phyloP scores from a whole-genome alignment of 2,329 filamentous ascomycete species.

The Cladosporium sp. region DNA sequence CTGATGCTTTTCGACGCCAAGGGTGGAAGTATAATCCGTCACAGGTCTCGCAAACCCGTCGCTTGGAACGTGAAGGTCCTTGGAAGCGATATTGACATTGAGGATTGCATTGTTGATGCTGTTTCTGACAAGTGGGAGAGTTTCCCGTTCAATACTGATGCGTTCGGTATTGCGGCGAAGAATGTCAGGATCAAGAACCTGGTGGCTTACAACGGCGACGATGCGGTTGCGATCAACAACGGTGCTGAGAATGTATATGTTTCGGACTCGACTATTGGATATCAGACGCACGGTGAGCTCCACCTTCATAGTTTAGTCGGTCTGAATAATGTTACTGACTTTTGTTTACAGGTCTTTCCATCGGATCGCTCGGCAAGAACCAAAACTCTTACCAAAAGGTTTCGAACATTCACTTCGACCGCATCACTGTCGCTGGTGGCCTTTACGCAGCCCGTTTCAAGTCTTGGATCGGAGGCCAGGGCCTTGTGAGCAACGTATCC shows the following conservation, averaged over 20 bases:
- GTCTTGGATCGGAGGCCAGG: constrained; percentile 40
- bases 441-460: constrained; percentile 43
- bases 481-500: constrained; percentile 39
- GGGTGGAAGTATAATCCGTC: constrained; percentile 34
- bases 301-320: constrained; percentile 35
- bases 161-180: constrained; percentile 31
- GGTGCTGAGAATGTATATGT: constrained; percentile 38
- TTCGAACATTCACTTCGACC: constrained; percentile 39
- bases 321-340: constrained; percentile 30
- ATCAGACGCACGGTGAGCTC: constrained; percentile 39
- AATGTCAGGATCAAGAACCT: constrained; percentile 28
- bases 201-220: constrained; percentile 41
- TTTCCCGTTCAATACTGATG: constrained; percentile 42
- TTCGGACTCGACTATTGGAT: constrained; percentile 38
- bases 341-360: constrained; percentile 30
- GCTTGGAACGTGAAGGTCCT: constrained; percentile 39
- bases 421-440: constrained; percentile 39
- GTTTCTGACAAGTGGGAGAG: constrained; percentile 26
- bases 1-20: constrained; percentile 37
- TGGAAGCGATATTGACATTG: constrained; percentile 38
- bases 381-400: constrained; percentile 36
- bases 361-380: constrained; percentile 40
- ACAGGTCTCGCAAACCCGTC: constrained; percentile 42
- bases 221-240: constrained; percentile 39
- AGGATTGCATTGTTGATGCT: constrained; percentile 38